Percentiles rank a stretch among this genome's conserved stretches.
Conservation (phyloP, 805 yeast species). For the Ogataea siamensis region DNA sequence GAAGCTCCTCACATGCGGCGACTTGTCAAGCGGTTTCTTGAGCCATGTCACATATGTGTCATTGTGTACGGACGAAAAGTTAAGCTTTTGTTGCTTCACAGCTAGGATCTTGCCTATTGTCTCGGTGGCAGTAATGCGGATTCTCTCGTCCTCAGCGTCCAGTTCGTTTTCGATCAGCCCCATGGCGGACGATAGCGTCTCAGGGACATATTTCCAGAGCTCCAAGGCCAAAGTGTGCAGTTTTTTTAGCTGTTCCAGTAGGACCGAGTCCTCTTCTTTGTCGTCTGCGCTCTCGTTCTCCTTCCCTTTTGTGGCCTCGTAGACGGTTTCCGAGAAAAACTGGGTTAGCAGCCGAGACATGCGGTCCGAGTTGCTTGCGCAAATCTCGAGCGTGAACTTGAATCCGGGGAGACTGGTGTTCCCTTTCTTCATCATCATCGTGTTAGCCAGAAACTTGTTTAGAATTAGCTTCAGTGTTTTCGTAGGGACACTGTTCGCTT, state of each 20-base stretch:
- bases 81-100: constrained; percentile 45
- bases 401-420: constrained; percentile 54
- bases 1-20: constrained; percentile 57
- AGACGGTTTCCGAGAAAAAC: constrained; percentile 72
- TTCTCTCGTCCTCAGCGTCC: constrained; percentile 61
- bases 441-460: constrained; percentile 52
- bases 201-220: constrained; percentile 79
- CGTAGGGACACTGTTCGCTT: constrained; percentile 62
- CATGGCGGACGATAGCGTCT: constrained; percentile 65
- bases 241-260: constrained; percentile 47
- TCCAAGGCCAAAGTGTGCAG: constrained; percentile 62
- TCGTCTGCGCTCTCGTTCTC: constrained; percentile 26
- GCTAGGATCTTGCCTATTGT: constrained; percentile 68
- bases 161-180: constrained; percentile 80
- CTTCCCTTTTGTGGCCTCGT: constrained; percentile 40
- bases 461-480: constrained; percentile 60
- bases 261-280: constrained; percentile 15
- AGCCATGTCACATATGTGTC: constrained; percentile 71
- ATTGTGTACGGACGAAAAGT: constrained; percentile 56
- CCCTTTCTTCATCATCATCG: constrained; percentile 21
- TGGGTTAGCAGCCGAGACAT: constrained; percentile 75
- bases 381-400: constrained; percentile 61
- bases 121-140: constrained; percentile 67
- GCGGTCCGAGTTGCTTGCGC: constrained; percentile 68
- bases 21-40: constrained; percentile 68